Evolutionary conservation across 805 yeast species (phyloP), one percentile per base, ranked within the genome.

Genomic region (Nakazawaea peltata): DNA sequence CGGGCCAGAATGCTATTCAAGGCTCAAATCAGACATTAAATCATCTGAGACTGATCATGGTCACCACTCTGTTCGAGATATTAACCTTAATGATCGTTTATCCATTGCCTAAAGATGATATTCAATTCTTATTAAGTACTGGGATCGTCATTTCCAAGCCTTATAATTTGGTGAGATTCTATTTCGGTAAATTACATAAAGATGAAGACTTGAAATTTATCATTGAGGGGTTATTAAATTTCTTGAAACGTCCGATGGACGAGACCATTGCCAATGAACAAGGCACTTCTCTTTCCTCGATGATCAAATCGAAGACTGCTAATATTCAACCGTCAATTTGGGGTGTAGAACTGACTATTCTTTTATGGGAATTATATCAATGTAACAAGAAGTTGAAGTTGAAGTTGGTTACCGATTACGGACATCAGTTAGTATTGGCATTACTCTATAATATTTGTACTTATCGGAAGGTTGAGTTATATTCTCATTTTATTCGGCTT

Each of bases 301-400:
- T 56, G 19, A 47, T 56, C 44, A 49, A 51, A 26, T 46, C 52
- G 1, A 47, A 48, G 26, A 34, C 43, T 2, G 16, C 34, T 1
- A 42, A 33, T n/a, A 17, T 41, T 1, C 53, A 49, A 6, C 47
- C 53, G 1, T 42, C 55, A 4, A 47, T 66, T 14, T 65, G 87
- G 79, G 53, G 75, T 2, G 57, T 65, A 3, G 88, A 81, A 48
- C 50, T 71, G n/a, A 54, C 74, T 5, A 66, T 81, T 50, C 50
- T 88, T 7, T 44, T 82, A 12, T 84, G 94, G 83, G 94, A 83
- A 47, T 57, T 86, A 28, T 57, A 74, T 23, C 90, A 84, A 49
- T 77, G 86, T 45, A 90, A 90, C 56, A 64, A 63, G 40, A 56
- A 55, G 32, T 77, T 81, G 47, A 66, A 67, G 39, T 48, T 50